These are phyloP conservation scores for Gracilaria domingensis DNA, from an alignment of 23 red algal genomes.

Conservation along the genomic window DNA sequence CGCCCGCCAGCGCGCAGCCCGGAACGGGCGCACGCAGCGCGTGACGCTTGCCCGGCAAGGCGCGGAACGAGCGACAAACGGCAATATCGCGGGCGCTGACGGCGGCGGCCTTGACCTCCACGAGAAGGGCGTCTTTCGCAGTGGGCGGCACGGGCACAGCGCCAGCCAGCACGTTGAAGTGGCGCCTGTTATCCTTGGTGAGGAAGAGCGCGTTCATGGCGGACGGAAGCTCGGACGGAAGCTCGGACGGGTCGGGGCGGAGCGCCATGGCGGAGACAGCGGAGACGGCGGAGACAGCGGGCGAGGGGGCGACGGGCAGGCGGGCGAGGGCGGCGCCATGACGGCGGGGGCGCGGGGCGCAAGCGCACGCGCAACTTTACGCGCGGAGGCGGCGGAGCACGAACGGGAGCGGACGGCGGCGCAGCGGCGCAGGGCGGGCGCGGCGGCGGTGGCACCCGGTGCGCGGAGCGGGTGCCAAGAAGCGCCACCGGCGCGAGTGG, in stretches of 20 bases:
- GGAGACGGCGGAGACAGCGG: not conserved
- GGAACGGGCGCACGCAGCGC: not conserved
- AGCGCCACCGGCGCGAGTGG: not conserved
- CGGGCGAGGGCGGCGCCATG: not conserved
- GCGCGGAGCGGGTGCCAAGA: too few relatives aligned
- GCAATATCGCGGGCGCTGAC: not conserved
- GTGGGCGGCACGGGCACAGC: not conserved
- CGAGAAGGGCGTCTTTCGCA: not conserved
- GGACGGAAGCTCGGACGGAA: not conserved
- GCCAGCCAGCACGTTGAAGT: constrained; percentile 5
- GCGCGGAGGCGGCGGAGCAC: too few relatives aligned
- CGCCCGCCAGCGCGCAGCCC: constrained; percentile 22
- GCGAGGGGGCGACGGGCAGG: not conserved
- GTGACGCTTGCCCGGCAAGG: not conserved
- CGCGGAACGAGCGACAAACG: not conserved
- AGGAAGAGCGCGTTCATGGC: constrained; percentile 14
- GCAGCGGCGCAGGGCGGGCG: too few relatives aligned
- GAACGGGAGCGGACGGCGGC: too few relatives aligned
- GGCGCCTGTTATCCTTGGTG: not conserved
- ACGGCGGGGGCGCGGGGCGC: not conserved
- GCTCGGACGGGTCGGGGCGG: not conserved
- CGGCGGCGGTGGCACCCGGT: too few relatives aligned
- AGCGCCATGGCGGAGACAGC: not conserved
- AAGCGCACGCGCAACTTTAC: too few relatives aligned
- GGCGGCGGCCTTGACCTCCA: constrained; percentile 16